Percentiles rank a stretch among this genome's conserved stretches.
Conservation (phyloP, 768 basidiomycete species). For the Paxillus ammoniavirescens region DNA sequence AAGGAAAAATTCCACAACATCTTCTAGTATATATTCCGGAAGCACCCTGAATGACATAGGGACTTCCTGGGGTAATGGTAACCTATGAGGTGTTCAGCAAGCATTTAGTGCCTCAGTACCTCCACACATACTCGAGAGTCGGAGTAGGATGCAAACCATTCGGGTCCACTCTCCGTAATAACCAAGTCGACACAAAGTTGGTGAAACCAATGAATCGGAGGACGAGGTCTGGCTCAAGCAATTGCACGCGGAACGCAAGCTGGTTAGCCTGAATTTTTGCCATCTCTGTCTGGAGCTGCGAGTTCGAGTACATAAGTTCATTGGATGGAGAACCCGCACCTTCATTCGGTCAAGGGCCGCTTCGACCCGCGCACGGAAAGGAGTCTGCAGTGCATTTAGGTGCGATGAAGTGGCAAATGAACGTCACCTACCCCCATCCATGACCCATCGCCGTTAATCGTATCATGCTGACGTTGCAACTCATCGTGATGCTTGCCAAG, state of each 20-base stretch:
- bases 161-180: conserved; percentile 88
- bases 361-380: conserved; percentile 75
- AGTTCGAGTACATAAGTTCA: not conserved
- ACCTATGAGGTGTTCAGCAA: conserved; percentile 40
- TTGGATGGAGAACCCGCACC: conserved; percentile 34
- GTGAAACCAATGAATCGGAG: conserved; percentile 78
- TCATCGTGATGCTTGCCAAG: conserved; percentile 75
- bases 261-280: conserved; percentile 70
- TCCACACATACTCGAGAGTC: conserved; percentile 54
- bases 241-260: conserved; percentile 79
- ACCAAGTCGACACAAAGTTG: conserved; percentile 91
- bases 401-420: not conserved
- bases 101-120: not conserved
- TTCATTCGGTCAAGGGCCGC: conserved; percentile 75
- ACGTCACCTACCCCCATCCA: conserved; percentile 72
- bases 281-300: conserved; percentile 57
- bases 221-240: conserved; percentile 83
- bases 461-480: conserved; percentile 72
- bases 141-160: conserved; percentile 71
- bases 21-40: conserved; percentile 93
- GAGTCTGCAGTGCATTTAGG: conserved; percentile 44
- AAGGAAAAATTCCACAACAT: conserved; percentile 85
- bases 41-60: conserved; percentile 83
- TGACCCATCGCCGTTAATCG: conserved; percentile 69
- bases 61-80: conserved; percentile 84